Evolutionary conservation across 2,329 filamentous ascomycete species (phyloP).

Genomic region (Trichoderma sp.): DNA sequence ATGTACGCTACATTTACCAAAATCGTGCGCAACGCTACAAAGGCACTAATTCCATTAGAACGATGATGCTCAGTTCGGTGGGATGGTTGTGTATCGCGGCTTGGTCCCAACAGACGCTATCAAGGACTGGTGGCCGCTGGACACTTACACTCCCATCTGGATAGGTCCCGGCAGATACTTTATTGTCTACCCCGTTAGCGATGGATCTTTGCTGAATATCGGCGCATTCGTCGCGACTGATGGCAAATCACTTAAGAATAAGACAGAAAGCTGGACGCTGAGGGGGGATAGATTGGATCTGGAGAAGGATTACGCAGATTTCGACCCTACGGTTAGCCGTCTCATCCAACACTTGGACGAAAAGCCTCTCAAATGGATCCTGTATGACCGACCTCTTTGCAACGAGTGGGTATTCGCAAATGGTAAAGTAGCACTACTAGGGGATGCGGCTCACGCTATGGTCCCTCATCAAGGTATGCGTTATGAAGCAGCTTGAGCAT

Average conservation of each 20-base stretch:
- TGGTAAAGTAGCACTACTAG: not conserved
- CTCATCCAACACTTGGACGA: not conserved
- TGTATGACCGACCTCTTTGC: not conserved
- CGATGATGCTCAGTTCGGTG: not conserved
- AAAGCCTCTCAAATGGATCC: not conserved
- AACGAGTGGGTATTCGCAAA: not conserved
- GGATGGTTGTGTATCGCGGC: not conserved
- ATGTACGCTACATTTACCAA: not conserved
- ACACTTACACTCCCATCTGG: not conserved
- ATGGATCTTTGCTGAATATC: not conserved
- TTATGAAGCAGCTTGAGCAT: not conserved
- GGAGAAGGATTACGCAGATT: not conserved
- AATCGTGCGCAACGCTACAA: not conserved
- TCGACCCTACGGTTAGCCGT: not conserved
- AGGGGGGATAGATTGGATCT: not conserved
- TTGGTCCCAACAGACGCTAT: not conserved
- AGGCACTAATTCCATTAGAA: not conserved
- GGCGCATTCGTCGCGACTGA: not conserved
- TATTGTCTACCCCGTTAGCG: not conserved
- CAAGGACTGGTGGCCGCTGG: not conserved
- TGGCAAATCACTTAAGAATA: not conserved
- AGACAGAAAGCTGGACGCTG: not conserved
- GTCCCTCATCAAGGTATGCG: not conserved
- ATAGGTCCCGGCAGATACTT: not conserved
- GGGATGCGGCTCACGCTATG: not conserved